Percentiles rank a stretch among this genome's conserved stretches.
Conservation (phyloP, 352 stramenopile species). For the Globisporangium lucens region DNA sequence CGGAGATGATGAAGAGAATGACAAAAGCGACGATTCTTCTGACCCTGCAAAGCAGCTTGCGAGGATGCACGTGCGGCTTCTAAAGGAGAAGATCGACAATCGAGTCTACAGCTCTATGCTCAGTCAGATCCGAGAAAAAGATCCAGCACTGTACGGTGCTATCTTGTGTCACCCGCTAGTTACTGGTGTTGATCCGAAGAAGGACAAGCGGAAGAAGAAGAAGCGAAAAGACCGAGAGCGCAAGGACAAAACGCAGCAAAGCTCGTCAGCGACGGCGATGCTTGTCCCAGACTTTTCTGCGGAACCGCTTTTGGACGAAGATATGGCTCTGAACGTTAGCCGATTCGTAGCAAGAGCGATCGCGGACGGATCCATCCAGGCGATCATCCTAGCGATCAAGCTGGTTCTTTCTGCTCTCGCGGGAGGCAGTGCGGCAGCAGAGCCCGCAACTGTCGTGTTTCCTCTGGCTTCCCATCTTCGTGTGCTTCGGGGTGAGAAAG, state of each 20-base stretch:
- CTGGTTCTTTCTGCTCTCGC: conserved; percentile 52
- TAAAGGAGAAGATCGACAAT: conserved; percentile 68
- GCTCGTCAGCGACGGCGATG: conserved; percentile 43
- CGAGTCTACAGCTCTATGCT: conserved; percentile 82
- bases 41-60: conserved; percentile 52
- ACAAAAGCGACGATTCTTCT: conserved; percentile 34
- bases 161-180: conserved; percentile 84
- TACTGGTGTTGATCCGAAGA: conserved; percentile 70
- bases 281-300: conserved; percentile 66
- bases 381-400: conserved; percentile 68
- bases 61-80: conserved; percentile 45
- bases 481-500: conserved; percentile 66
- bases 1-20: conserved; percentile 54
- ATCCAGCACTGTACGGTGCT: conserved; percentile 79
- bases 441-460: conserved; percentile 29
- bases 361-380: conserved; percentile 73
- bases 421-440: conserved; percentile 12
- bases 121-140: conserved; percentile 66
- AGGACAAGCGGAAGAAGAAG: conserved; percentile 85
- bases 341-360: conserved; percentile 76
- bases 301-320: conserved; percentile 44
- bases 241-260: conserved; percentile 57
- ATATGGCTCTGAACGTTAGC: conserved; percentile 63
- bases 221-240: conserved; percentile 79
- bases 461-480: conserved; percentile 66